Evolutionary conservation across 345 rosid species (phyloP), one percentile per base, ranked within the genome.

Genomic region (Cardamine occulta): DNA sequence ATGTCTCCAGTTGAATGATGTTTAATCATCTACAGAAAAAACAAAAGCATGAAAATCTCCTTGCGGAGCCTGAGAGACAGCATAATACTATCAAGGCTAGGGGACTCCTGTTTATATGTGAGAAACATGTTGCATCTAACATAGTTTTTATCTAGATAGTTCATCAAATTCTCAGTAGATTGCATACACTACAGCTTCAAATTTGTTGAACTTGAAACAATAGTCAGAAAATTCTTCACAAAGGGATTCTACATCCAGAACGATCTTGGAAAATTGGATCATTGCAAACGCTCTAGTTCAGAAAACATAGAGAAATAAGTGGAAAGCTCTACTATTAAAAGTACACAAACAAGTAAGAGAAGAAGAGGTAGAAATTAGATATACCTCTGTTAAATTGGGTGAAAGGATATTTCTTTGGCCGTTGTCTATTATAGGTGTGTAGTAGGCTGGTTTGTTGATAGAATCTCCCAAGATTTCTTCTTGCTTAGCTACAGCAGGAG

Each of bases 391-490:
- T 63, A 7, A 55, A 51, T 35, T 40, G 60, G 42, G 62, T 19
- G 81, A 63, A 75, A 24, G 42, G 63, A 79, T 78, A 64, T 72
- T 82, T 47, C 79, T 83, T 53, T 81, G 94, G 63, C 80, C 68
- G 26, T 85, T 91, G 63, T 86, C 96, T 76, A 81, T 82, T 31
- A 87, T 87, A 52, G 96, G 87, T 32, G 85, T 84, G 76, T 83
- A 88, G 75, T 77, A 86, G 77, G 86, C 66, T 7, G 87, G 90
- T 81, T 87, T 84, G 65, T 89, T 80, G n/a, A 85, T 77, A 73
- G 91, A 75, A 34, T 90, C 93, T 40, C 89, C 91, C 57, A 88
- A 62, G 66, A 75, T 83, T 23, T 83, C 91, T 73, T 89, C 90
- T 9, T 66, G 78, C 68, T 81, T 75, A 75, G 72, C 75, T 52